Evolutionary conservation across 2,329 filamentous ascomycete species (phyloP).

Genomic region (Cryoendolithus antarcticus): DNA sequence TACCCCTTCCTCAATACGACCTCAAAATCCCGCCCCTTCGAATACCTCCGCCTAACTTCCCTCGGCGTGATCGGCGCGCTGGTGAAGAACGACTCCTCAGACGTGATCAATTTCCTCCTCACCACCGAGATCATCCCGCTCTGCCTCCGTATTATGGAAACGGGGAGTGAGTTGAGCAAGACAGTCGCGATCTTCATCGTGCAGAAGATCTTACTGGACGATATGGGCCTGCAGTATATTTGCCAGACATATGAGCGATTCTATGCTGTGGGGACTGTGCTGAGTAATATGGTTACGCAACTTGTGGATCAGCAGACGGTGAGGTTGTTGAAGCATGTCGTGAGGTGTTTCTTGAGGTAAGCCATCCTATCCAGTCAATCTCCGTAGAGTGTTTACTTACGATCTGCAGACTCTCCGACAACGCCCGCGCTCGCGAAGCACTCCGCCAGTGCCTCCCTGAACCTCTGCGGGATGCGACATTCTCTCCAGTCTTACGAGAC

Average conservation of each 20-base stretch:
- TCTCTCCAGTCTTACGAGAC: constrained; percentile 89
- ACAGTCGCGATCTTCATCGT: constrained; percentile 99
- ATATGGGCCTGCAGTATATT: constrained; percentile 94
- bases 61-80: constrained; percentile 92
- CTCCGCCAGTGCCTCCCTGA: constrained; percentile 92
- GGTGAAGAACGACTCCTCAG: constrained; percentile 96
- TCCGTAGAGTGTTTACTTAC: constrained; percentile 1
- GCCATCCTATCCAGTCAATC: no score
- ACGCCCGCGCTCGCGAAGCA: constrained; percentile 87
- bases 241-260: constrained; percentile 98
- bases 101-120: constrained; percentile 97
- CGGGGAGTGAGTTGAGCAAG: constrained; percentile 93
- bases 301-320: constrained; percentile 96
- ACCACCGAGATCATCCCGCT: constrained; percentile 98
- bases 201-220: constrained; percentile 94
- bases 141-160: constrained; percentile 98
- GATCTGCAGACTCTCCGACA: constrained; percentile 67
- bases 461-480: constrained; percentile 95
- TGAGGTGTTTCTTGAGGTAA: constrained; percentile 81
- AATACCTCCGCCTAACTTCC: constrained; percentile 90
- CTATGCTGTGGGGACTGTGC: constrained; percentile 91
- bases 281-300: constrained; percentile 98
- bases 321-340: constrained; percentile 89
- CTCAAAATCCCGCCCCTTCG: constrained; percentile 92
- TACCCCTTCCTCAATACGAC: constrained; percentile 98